Evolutionary conservation across 352 stramenopile species (phyloP), one percentile per base, ranked within the genome.

Genomic region (Phytophthora kernoviae): DNA sequence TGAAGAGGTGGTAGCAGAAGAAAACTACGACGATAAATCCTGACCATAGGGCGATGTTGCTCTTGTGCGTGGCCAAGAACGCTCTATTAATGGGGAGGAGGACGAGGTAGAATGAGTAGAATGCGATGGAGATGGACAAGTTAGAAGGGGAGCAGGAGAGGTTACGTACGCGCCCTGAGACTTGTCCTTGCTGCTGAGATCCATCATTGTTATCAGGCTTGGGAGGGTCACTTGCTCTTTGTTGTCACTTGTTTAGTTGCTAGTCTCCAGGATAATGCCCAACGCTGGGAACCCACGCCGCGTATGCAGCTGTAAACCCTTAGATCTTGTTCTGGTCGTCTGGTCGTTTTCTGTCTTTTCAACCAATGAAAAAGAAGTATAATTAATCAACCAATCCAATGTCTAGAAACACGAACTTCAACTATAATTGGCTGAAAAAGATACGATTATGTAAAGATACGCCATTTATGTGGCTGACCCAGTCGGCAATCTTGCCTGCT

Each of bases 1-100:
- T 98, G 54, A 99, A 91, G 39, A 99, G 79, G 70, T 98, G 94
- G 73, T 98, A 99, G 70, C 97, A 96, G 58, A 98, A 96, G 40
- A 99, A 80, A 40, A 98, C 95, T 17, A 88, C 72, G 12, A 97
- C 90, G 46, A 98, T 93, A 67, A 99, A 98, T 51, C 83, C 94
- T 63, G 89, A 97, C 96, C 96, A 99, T 33, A 98, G 84, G 20
- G 94, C 82, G 33, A 98, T 97, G 78, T 99, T 98, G 68, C 87
- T 93, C 73, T 98, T 98, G 70, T 98, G 83, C 27, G 84, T 89
- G 40, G 74, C 79, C 63, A 96, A 32, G 68, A 93, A 91, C 33
- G 76, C 70, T 44, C 81, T 93, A 46, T 5, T 30, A 12, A 45
- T 34, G 30, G 40, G 53, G 30, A 7, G 20, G 39, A n/a, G 11